Base-by-base conservation (phyloP, 2,329 filamentous ascomycete species). In the Trichoderma aggressivum region DNA sequence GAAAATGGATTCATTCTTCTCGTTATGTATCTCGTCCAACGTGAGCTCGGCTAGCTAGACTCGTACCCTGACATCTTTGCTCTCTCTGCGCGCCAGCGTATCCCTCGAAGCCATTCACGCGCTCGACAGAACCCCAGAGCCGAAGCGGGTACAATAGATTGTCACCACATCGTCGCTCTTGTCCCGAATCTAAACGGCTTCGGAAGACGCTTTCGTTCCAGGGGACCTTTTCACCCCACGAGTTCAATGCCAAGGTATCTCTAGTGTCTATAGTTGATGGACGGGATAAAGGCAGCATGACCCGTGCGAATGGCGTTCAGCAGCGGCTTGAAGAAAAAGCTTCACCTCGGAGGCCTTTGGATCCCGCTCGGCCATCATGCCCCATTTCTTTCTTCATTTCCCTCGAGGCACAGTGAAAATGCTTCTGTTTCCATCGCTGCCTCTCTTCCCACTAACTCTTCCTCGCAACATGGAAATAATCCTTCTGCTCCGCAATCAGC, bases 401-500 rank as follows among this genome's bases (percentile, higher is more conserved):
- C 47, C n/a, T 50, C 11, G 11, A 24, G 10, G 21, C 10, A 1
- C 47, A 12, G 2, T 21, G 8, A 50, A 18, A 24, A 43, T 43
- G 16, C 36, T 39, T 5, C 1, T 39, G 18, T 43, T n/a, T 2
- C 39, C 39, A n/a, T 43, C 39, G 5, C n/a, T 12, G 5, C 1
- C 14, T 28, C 18, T 26, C 55, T 28, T 32, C 11, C 8, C 24
- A 24, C 21, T 53, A 24, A 53, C 47, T 24, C 11, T 53, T 59
- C 34, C 28, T 32, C 55, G 55, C n/a, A 14, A 71, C 62, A 21
- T 64, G 53, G 3, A 71, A 64, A 62, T 66, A 65, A n/a, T 71
- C 61, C 61, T 71, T 71, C 26, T 65, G 60, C 36, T 71, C 69
- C 60, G 47, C 69, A 60, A 71, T 65, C 53, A 28, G n/a, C 7